Base-by-base conservation (phyloP, 2,329 filamentous ascomycete species). In the Corniculantispora saksenae region DNA sequence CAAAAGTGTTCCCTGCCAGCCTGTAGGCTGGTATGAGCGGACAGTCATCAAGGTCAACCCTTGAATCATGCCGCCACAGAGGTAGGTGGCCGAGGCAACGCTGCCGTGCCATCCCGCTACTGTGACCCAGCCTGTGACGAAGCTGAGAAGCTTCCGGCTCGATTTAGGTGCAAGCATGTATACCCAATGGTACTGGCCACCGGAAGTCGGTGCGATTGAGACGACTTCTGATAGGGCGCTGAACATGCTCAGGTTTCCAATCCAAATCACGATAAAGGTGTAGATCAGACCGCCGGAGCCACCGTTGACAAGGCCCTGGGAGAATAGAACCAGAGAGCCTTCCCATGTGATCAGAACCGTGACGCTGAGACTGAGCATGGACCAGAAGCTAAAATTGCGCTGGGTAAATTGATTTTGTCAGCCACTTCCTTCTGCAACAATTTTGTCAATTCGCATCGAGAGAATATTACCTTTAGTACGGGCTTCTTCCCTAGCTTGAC, bases 121-220 rank as follows among this genome's bases (percentile, higher is more conserved):
- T 19, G 69, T 70, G 63, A 73, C 60, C 72, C 72, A 72, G 0
- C 71, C 71, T 0, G 71, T 72, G n/a, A 72, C 66, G 5, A 72
- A 72, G 17, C 72, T 73, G 8, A 73, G 66, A 47, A 70, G 85
- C 68, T 80, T 82, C 68, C 84, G 81, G 40, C 76, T 75, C 48
- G 72, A 71, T 9, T 70, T 70, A 0, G 82, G 79, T 3, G 65
- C 80, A 54, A 85, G 80, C 61, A 82, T 79, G 1, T 79, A 82
- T 0, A 85, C 82, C 82, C 83, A 86, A 70, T 85, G 82, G 69
- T 86, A 86, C 73, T 87, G 83, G 19, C 84, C 84, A 48, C 83
- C 84, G 1, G 82, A 27, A 73, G 84, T 65, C 74, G 83, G 61
- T 72, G 82, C 75, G 74, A 79, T 79, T 1, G 75, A 79, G 1